A percentile compares a stretch with the other conserved stretches of the same genome.
These are phyloP conservation scores for Aspergillus fumigatus DNA, from an alignment of 2,329 filamentous ascomycete genomes.

Conservation along the genomic window DNA sequence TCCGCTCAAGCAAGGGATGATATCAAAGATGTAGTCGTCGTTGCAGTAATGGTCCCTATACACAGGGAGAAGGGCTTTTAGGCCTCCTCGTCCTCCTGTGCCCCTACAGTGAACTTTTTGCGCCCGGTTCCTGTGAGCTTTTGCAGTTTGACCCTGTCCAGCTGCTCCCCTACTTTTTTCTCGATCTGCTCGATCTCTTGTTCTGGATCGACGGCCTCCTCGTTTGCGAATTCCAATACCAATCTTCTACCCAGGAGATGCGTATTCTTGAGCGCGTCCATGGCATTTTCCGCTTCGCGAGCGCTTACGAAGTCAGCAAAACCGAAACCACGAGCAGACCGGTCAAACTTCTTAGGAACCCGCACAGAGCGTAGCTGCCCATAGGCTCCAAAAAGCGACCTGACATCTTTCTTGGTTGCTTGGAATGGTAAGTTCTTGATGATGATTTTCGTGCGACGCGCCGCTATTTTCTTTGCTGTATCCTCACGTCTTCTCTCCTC, in stretches of 20 bases:
- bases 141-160: slow-evolving; percentile 85
- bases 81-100: slow-evolving; percentile 59
- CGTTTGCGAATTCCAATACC: slow-evolving; percentile 86
- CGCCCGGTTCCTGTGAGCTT: slow-evolving; percentile 76
- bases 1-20: slow-evolving; percentile 33
- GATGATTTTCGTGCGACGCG: slow-evolving; percentile 82
- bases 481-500: slow-evolving; percentile 82
- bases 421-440: slow-evolving; percentile 99
- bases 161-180: slow-evolving; percentile 86
- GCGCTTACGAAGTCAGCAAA: slow-evolving; percentile 94
- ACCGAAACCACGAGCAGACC: slow-evolving; percentile 83
- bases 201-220: slow-evolving; percentile 85
- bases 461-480: slow-evolving; percentile 71
- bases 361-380: slow-evolving; percentile 89
- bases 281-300: slow-evolving; percentile 83
- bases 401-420: slow-evolving; percentile 86
- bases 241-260: slow-evolving; percentile 86
- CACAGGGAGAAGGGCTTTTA: slow-evolving; percentile 30
- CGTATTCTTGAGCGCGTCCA: slow-evolving; percentile 86
- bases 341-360: slow-evolving; percentile 91
- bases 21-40: slow-evolving; percentile 14
- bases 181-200: slow-evolving; percentile 97
- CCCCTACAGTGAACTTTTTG: slow-evolving; percentile 82
- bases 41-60: slow-evolving; percentile 24
- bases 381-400: slow-evolving; percentile 79